These are phyloP conservation scores for Lojkania enalia DNA, from an alignment of 2,329 filamentous ascomycete genomes.

Conservation along the genomic window DNA sequence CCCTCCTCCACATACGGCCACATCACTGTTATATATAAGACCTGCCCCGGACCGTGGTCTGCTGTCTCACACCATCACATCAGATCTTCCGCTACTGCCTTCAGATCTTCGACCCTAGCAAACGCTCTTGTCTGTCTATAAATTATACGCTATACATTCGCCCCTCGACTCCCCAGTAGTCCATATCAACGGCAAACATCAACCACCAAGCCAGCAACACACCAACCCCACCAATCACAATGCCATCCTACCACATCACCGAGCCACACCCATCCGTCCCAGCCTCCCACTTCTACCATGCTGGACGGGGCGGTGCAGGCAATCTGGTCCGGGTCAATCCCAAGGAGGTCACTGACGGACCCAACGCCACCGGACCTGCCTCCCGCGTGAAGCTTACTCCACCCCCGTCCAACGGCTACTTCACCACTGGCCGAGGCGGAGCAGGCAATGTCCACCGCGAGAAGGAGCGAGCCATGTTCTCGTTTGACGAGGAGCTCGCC, in stretches of 20 bases:
- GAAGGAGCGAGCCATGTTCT: slow-evolving; percentile 63
- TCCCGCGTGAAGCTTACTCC: slow-evolving; percentile 54
- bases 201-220: too few relatives aligned
- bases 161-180: slow-evolving; percentile 15
- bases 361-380: slow-evolving; percentile 51
- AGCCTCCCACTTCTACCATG: slow-evolving; percentile 54
- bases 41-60: slow-evolving; percentile 8
- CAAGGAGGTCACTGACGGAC: slow-evolving; percentile 56
- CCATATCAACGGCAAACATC: slow-evolving; percentile 2
- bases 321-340: slow-evolving; percentile 60
- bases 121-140: too few relatives aligned
- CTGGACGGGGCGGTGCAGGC: slow-evolving; percentile 62
- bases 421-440: slow-evolving; percentile 68
- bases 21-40: slow-evolving; percentile 27
- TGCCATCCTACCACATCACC: slow-evolving; percentile 57
- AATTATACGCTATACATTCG: slow-evolving; percentile 8
- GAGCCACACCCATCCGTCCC: slow-evolving; percentile 65
- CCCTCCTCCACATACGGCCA: not conserved
- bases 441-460: slow-evolving; percentile 65
- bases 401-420: slow-evolving; percentile 54
- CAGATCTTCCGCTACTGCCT: slow-evolving; percentile 6
- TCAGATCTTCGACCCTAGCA: slow-evolving; percentile 14
- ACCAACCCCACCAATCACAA: slow-evolving; percentile 28
- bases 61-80: slow-evolving; percentile 18
- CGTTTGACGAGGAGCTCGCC: slow-evolving; percentile 69